Percentiles rank a stretch among this genome's conserved stretches.
These are phyloP conservation scores for Globisporangium okanoganense DNA, from an alignment of 352 stramenopile species.

Conservation along the genomic window DNA sequence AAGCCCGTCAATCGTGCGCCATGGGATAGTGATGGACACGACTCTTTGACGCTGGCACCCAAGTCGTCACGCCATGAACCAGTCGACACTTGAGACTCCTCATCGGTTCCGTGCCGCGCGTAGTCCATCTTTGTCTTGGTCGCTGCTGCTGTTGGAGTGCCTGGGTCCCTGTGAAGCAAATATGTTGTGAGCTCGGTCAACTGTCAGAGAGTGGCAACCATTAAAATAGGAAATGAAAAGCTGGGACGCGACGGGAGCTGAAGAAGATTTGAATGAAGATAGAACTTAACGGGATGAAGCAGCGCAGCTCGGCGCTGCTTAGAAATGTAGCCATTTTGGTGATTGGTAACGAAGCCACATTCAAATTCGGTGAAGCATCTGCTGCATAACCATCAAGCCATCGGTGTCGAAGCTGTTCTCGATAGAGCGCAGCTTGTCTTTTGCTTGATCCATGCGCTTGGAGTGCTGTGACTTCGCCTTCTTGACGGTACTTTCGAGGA, in stretches of 20 bases:
- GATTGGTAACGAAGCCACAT: not conserved
- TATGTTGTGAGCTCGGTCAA: constrained; percentile 2
- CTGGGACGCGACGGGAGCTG: not conserved
- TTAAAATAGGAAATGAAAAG: not conserved
- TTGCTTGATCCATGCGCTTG: constrained; percentile 16
- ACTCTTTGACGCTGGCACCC: constrained; percentile 10
- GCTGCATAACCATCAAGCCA: constrained; percentile 29
- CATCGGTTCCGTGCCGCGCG: constrained; percentile 8
- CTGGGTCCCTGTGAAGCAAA: not conserved
- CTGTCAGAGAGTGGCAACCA: not conserved
- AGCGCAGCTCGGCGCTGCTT: not conserved
- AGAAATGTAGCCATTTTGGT: not conserved
- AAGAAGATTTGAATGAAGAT: not conserved
- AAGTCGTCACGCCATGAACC: constrained; percentile 10
- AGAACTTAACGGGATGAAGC: not conserved
- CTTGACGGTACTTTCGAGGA: constrained; percentile 18
- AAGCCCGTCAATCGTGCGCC: constrained; percentile 4
- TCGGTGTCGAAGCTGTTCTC: constrained; percentile 34
- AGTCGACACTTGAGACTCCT: not conserved
- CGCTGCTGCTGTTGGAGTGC: not conserved
- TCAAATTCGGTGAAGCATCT: constrained; percentile 28
- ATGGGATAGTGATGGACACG: constrained; percentile 7
- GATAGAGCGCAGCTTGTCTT: constrained; percentile 22
- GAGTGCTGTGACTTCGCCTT: constrained; percentile 14
- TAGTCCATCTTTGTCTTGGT: constrained; percentile 8